Conservation (phyloP, 2,329 filamentous ascomycete genomes). For the Cercospora nicotianae region DNA sequence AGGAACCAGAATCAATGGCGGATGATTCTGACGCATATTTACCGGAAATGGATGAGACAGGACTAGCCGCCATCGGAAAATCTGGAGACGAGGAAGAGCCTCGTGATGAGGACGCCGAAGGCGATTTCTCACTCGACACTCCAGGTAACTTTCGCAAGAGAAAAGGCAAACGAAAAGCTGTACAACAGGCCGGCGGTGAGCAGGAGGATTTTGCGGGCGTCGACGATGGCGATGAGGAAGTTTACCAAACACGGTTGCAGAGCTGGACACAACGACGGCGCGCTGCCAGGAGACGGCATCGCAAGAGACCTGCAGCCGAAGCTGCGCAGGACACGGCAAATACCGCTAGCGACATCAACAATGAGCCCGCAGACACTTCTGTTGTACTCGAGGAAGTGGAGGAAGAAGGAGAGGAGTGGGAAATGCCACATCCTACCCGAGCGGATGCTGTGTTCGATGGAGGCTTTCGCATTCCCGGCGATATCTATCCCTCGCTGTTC, state of each 20-base stretch:
- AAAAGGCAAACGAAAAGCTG: constrained; percentile 30
- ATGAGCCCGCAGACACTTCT: constrained; percentile 38
- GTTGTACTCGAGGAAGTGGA: constrained; percentile 37
- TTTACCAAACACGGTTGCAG: constrained; percentile 73
- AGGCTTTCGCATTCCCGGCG: constrained; percentile 78
- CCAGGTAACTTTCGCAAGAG: constrained; percentile 44
- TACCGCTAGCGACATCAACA: constrained; percentile 18
- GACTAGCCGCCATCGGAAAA: constrained; percentile 43
- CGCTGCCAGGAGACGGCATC: constrained; percentile 53
- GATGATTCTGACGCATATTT: constrained; percentile 46
- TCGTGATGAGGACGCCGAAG: constrained; percentile 42
- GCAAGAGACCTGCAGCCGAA: constrained; percentile 19
- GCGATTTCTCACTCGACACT: constrained; percentile 39
- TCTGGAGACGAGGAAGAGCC: constrained; percentile 41
- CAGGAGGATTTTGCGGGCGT: constrained; percentile 62
- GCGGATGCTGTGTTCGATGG: constrained; percentile 74
- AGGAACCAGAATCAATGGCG: constrained; percentile 29
- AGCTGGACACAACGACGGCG: constrained; percentile 70
- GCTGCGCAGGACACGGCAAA: constrained; percentile 15
- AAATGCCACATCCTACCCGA: constrained; percentile 79
- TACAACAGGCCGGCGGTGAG: constrained; percentile 32
- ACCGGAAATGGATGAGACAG: constrained; percentile 43
- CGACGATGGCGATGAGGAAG: constrained; percentile 84
- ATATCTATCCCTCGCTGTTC: constrained; percentile 89
- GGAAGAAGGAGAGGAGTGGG: constrained; percentile 65